Percentiles rank a stretch among this genome's conserved stretches.
These are phyloP conservation scores for Rhododendron mucronatum DNA, from an alignment of 148 eudicot genomes.

Conservation along the genomic window DNA sequence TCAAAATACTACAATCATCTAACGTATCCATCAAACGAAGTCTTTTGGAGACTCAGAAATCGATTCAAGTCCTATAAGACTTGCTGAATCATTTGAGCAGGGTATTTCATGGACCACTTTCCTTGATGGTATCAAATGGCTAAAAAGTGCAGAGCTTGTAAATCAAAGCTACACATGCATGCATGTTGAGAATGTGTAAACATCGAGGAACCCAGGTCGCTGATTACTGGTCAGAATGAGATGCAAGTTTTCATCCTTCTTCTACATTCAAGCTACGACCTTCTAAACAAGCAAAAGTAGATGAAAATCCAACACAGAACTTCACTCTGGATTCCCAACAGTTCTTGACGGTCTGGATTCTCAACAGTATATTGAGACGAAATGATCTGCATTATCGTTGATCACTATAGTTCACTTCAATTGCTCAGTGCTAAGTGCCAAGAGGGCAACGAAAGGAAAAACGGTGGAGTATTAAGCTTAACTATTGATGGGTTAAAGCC, in stretches of 20 bases:
- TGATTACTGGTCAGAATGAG: not conserved
- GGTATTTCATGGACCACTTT: not conserved
- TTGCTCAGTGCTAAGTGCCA: not conserved
- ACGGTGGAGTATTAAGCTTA: not conserved
- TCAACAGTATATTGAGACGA: too few species aligned
- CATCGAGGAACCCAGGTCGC: not conserved
- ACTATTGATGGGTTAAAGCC: not conserved
- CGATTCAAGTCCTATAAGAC: not conserved
- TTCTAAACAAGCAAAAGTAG: not conserved
- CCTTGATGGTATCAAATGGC: not conserved
- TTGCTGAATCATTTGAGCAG: not conserved
- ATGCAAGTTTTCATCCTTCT: not conserved
- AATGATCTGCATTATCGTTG: too few species aligned
- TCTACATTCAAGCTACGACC: not conserved
- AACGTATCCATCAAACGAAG: too few species aligned
- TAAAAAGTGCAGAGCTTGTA: not conserved
- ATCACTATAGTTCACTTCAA: too few species aligned
- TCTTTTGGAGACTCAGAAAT: not conserved
- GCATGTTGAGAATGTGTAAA: too few species aligned
- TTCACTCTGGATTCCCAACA: not conserved
- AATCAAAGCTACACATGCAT: not conserved
- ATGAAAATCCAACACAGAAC: not conserved
- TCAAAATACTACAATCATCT: not conserved
- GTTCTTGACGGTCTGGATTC: too few species aligned
- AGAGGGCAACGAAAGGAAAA: not conserved